Evolutionary conservation across 2,329 filamentous ascomycete genomes (phyloP), one percentile per base, ranked within the genome.

Genomic region (Pestalotiopsis sp.): DNA sequence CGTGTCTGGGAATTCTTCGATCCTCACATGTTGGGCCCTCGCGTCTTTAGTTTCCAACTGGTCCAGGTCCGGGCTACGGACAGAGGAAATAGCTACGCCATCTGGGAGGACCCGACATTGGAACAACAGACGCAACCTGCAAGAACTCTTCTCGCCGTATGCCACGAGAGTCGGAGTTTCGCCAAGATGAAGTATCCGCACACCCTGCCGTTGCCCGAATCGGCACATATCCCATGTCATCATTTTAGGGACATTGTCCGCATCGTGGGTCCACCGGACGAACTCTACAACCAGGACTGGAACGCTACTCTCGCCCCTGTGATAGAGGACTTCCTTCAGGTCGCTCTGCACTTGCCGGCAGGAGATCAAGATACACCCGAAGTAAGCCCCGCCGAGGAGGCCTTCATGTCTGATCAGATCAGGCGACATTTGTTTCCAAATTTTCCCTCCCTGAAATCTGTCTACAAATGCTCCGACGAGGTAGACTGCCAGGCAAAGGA

Each of bases 1-100:
- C 74, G 69, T 38, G 72, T 82, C 49, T 82, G 80, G 80, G 75
- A 77, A 20, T 71, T 74, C 9, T 78, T 79, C 64, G 78, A 79
- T 66, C 76, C 75, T 1, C 69, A 79, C 45, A 69, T 81, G 12
- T 74, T 71, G 41, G 70, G 65, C 2, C 71, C 75, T 49, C 76
- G 78, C 31, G 72, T 81, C 1, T 74, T 77, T 17, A 64, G 71
- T 9, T 68, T 76, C 20, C 52, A 41, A 0, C 4, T 69, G 4
- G 1, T 70, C 3, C 57, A 59, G 23, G n/a, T 27, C n/a, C 20
- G 14, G 25, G 13, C 55, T 27, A 13, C 2, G 4, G 12, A 20
- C 7, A 23, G 23, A 17, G 65, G 70, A 3, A 9, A 52, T 45
- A 4, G 11, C 36, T 14, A 12, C 57, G 5, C 14, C 62, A 1